Percentiles rank a stretch among this genome's conserved stretches.
These are phyloP conservation scores for Mucor ambiguus DNA, from an alignment of 371 early-diverging fungal species.

Conservation along the genomic window DNA sequence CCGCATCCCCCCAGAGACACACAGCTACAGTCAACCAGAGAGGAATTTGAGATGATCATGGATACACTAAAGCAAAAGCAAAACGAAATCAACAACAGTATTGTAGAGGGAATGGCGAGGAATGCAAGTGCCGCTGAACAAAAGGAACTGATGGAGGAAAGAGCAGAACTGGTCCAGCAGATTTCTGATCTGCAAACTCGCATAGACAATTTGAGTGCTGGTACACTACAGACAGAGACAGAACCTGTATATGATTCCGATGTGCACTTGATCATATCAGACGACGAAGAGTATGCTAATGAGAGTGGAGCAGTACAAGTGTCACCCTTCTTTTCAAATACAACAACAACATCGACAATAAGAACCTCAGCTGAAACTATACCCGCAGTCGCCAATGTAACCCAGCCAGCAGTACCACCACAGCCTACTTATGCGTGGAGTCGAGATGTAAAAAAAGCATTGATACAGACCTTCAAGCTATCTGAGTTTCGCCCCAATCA, in stretches of 20 bases:
- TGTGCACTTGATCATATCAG: neutral
- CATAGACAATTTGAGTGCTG: neutral
- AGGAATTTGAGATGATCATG: conserved; percentile 2
- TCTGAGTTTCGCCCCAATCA: conserved; percentile 92
- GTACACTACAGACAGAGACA: neutral
- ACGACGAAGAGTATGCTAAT: neutral
- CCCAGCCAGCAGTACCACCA: neutral
- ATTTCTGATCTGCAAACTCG: conserved; percentile 6
- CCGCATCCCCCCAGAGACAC: no score
- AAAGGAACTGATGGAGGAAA: neutral
- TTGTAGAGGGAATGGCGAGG: conserved; percentile 1
- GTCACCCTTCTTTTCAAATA: conserved; percentile 5
- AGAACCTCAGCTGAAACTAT: neutral
- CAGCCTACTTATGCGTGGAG: conserved; percentile 70
- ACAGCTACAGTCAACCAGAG: neutral
- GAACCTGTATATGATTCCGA: neutral
- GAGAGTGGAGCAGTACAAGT: neutral
- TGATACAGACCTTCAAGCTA: conserved; percentile 76
- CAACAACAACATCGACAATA: neutral
- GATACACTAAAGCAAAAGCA: neutral
- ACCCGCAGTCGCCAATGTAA: neutral
- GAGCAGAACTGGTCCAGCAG: neutral
- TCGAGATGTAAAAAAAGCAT: conserved; percentile 73
- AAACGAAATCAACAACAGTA: conserved; percentile 2
- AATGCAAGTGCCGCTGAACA: neutral